Evolutionary conservation across 768 basidiomycete species (phyloP), one percentile per base, ranked within the genome.

Genomic region (Tulasnella sp.): DNA sequence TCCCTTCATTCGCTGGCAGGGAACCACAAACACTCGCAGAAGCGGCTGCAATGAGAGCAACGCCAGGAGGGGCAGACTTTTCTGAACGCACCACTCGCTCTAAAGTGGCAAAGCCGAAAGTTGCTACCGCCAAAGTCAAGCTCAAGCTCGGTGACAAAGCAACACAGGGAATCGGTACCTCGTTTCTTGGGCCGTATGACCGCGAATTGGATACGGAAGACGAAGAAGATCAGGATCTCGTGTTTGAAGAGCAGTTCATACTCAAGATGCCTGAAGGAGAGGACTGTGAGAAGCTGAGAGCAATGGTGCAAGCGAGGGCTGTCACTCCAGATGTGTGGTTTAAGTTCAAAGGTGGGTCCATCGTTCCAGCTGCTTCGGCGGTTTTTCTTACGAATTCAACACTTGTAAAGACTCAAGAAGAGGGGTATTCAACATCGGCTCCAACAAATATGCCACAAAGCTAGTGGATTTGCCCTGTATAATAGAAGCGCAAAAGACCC

Each of bases 231-330:
- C 95, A 98, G 78, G 96, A 98, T 78, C 84, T 99, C 78, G 91
- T 91, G 20, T 98, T 99, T 81, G 98, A 99, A 84, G 98, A 99
- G 84, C 96, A 98, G 82, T 99, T 99, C 82, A 91, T 99, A 76
- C 86, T 99, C 42, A 85, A 96, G 39, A 90, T 99, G 87, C 94
- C 94, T 0, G 89, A 91, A 11, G 94, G 94, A 1, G 91, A 93
- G 79, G 93, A 95, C 80, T 89, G 90, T 77, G 92, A 95, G 51
- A 90, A 87, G 81, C 82, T 97, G 79, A 89, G 90, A 83, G 94
- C 94, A 86, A 91, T 93, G 88, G 90, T 96, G 44, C 88, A 90
- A 74, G 85, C 90, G 73, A 88, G 95, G 79, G 94, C 96, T 82
- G 86, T 95, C 7, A 83, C 89, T 16, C 91, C 91, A 81, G 96